Evolutionary conservation across 2,329 filamentous ascomycete genomes (phyloP).

Genomic region (Cladosporium austrohemisphaericum): DNA sequence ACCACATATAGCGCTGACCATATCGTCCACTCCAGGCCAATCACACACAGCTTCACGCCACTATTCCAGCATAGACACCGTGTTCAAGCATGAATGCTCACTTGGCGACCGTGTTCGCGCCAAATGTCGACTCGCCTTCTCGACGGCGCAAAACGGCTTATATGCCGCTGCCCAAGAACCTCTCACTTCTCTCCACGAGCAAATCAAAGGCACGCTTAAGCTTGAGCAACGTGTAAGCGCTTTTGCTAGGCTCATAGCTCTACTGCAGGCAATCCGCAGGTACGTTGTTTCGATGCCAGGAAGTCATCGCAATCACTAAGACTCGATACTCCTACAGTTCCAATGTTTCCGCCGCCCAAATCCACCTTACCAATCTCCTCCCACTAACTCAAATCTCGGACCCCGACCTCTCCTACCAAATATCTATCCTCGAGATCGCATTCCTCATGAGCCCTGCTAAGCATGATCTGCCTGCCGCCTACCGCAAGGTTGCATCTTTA

Average conservation of each 20-base stretch:
- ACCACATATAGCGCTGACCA: neutral
- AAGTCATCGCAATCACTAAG: neutral
- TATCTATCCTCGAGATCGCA: conserved; percentile 59
- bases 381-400: conserved; percentile 43
- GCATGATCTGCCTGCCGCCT: conserved; percentile 26
- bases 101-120: conserved; percentile 78
- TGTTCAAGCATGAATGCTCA: conserved; percentile 60
- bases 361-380: conserved; percentile 56
- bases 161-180: conserved; percentile 65
- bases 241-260: conserved; percentile 58
- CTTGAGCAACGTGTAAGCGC: conserved; percentile 69
- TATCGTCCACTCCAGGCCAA: conserved; percentile 36
- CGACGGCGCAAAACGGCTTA: conserved; percentile 62
- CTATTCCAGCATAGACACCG: conserved; percentile 71
- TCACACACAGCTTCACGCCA: conserved; percentile 36
- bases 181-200: conserved; percentile 58
- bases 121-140: conserved; percentile 65
- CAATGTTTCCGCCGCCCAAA: conserved; percentile 54
- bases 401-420: conserved; percentile 56
- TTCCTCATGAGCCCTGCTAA: conserved; percentile 44
- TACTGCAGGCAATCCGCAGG: conserved; percentile 7
- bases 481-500: neutral
- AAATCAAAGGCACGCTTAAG: conserved; percentile 68
- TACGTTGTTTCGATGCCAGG: neutral
- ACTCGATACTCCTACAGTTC: conserved; percentile 38